Percentiles rank a stretch among this genome's conserved stretches.
Evolutionary conservation across 2,329 filamentous ascomycete genomes (phyloP).

Genomic region (Neopestalotiopsis sp.): DNA sequence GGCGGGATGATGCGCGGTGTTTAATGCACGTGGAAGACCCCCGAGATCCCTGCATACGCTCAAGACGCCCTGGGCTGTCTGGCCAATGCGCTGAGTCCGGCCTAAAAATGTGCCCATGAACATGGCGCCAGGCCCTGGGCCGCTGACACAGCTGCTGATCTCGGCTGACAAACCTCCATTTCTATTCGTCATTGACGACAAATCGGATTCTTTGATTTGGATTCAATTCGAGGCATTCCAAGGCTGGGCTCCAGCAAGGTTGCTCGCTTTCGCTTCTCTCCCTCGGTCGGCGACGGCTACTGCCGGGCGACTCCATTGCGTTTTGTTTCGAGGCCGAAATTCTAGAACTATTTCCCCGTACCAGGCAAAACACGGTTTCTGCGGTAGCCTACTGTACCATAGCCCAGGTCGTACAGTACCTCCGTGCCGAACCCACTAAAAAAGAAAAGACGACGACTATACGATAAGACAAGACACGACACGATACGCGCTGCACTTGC

Average conservation of each 20-base stretch:
- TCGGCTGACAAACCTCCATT: constrained; percentile 16
- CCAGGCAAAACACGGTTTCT: not conserved
- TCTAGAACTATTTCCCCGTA: not conserved
- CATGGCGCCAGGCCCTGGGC: not conserved
- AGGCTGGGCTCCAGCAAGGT: not conserved
- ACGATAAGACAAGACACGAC: not conserved
- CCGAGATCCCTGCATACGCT: not conserved
- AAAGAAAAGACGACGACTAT: not conserved
- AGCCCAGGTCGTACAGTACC: not conserved
- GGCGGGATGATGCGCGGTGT: constrained; percentile 10
- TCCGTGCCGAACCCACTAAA: not conserved
- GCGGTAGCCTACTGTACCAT: not conserved
- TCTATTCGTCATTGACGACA: constrained; percentile 14
- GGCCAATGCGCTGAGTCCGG: constrained; percentile 4
- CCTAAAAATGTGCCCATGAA: not conserved
- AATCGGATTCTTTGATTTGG: not conserved
- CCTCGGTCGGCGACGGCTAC: not conserved
- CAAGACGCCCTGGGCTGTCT: not conserved
- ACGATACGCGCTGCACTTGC: not conserved
- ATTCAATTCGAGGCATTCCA: not conserved
- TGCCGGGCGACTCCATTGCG: not conserved
- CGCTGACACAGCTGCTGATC: constrained; percentile 17
- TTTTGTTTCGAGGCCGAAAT: not conserved
- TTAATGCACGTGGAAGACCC: constrained; percentile 4
- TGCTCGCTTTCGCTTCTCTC: not conserved